Evolutionary conservation across 208 protist species (phyloP).

Genomic region (Spongospora subterranea): DNA sequence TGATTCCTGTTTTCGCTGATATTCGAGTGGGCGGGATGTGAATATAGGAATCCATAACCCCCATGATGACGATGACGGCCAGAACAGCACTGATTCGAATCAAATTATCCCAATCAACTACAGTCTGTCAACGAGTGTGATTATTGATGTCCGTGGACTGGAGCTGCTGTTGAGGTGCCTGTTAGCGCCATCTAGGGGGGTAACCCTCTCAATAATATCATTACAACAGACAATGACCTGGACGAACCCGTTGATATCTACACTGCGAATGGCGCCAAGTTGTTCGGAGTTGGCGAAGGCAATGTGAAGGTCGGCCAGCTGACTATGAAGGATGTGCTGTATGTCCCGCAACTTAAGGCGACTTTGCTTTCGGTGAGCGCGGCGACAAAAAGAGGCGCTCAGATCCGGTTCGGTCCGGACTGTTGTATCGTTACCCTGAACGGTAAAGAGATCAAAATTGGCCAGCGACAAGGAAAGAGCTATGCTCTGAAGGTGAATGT

Average conservation of each 20-base stretch:
- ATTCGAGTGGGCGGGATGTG: no score
- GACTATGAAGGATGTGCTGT: neutral
- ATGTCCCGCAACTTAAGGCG: neutral
- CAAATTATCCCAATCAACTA: no score
- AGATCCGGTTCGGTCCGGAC: neutral
- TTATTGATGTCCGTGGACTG: no score
- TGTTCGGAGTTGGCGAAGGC: neutral
- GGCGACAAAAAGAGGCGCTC: neutral
- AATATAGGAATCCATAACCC: no score
- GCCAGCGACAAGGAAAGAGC: neutral
- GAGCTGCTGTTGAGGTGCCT: no score
- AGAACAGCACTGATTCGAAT: no score
- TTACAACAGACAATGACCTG: neutral
- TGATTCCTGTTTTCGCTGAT: no score
- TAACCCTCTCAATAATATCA: no score
- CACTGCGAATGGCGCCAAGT: neutral
- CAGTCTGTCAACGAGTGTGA: no score
- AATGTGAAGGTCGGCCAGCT: neutral
- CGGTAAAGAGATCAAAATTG: neutral
- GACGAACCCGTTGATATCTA: neutral
- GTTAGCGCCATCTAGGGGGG: no score
- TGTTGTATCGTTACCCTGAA: neutral
- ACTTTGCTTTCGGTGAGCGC: neutral
- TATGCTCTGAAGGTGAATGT: constrained; percentile 5
- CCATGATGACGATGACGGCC: no score